Evolutionary conservation across 2,329 filamentous ascomycete genomes (phyloP).

Genomic region (Elsinoe batatas): DNA sequence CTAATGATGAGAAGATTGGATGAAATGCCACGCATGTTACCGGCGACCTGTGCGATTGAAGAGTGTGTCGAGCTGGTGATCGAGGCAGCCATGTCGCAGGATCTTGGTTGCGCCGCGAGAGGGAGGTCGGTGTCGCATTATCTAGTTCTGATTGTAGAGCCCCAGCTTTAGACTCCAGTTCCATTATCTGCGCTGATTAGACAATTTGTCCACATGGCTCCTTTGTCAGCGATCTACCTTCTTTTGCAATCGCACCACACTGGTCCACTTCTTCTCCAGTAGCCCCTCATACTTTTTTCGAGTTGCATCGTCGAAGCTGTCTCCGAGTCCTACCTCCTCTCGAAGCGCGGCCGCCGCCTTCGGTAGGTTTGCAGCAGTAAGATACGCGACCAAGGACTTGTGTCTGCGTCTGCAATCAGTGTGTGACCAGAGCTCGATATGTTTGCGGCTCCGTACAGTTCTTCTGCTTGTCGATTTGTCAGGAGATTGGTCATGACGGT

Average conservation of each 20-base stretch:
- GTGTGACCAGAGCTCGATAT: constrained; percentile 14
- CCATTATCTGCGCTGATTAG: constrained; percentile 61
- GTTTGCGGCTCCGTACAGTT: constrained; percentile 55
- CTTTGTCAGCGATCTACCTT: constrained; percentile 51
- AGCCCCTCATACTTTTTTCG: constrained; percentile 90
- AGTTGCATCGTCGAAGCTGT: constrained; percentile 65
- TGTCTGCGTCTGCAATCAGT: constrained; percentile 50
- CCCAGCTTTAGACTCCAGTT: constrained; percentile 67
- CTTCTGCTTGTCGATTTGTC: constrained; percentile 73
- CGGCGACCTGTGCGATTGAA: constrained; percentile 71
- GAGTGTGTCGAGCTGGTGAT: constrained; percentile 66
- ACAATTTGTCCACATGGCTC: background rate
- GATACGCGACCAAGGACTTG: constrained; percentile 87
- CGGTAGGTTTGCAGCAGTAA: constrained; percentile 61
- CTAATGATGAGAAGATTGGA: constrained; percentile 79
- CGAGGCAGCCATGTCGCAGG: constrained; percentile 79
- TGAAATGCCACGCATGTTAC: constrained; percentile 89
- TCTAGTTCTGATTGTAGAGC: constrained; percentile 75
- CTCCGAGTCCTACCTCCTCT: constrained; percentile 63
- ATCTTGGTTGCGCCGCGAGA: constrained; percentile 72
- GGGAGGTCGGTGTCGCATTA: constrained; percentile 66
- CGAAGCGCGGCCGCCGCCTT: constrained; percentile 62
- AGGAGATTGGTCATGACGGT: constrained; percentile 60
- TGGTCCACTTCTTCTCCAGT: constrained; percentile 98
- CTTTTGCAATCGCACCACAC: constrained; percentile 86